These are phyloP conservation scores for Cyberlindnera nakhonratchasimensis DNA, from an alignment of 805 yeast species.

Conservation along the genomic window DNA sequence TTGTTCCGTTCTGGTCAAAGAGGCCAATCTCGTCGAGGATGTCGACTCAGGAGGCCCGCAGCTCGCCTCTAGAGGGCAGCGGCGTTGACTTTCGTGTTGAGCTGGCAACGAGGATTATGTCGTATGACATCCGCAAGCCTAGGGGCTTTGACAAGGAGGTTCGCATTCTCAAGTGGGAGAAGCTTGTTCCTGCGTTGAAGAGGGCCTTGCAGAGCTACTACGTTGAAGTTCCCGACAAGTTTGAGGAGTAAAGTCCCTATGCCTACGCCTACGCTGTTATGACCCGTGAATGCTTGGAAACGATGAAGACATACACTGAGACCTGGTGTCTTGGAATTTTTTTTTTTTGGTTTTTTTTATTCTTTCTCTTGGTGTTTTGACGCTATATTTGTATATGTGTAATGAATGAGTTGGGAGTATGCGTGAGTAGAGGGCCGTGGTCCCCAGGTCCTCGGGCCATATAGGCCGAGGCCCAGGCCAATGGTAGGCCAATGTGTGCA, in stretches of 20 bases:
- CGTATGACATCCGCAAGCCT: slow-evolving; percentile 58
- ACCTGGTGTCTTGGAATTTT: neutral
- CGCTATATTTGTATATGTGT: neutral
- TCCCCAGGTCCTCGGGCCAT: too few species aligned
- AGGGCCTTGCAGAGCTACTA: slow-evolving; percentile 66
- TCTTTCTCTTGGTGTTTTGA: neutral
- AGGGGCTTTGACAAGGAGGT: slow-evolving; percentile 70
- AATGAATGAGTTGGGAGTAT: too few species aligned
- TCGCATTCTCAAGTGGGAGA: slow-evolving; percentile 58
- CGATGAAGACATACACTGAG: neutral
- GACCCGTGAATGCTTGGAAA: neutral
- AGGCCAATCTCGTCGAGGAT: slow-evolving; percentile 48
- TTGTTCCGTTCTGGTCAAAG: slow-evolving; percentile 66
- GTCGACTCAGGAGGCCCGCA: slow-evolving; percentile 14
- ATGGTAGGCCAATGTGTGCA: too few species aligned
- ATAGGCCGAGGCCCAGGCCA: too few species aligned
- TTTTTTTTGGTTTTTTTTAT: neutral
- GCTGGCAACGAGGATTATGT: slow-evolving; percentile 62
- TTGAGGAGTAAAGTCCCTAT: slow-evolving; percentile 4
- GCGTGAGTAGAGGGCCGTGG: too few species aligned
- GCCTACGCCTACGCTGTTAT: neutral
- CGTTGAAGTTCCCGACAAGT: slow-evolving; percentile 46
- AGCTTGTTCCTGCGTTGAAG: slow-evolving; percentile 53
- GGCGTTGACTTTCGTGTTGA: slow-evolving; percentile 42
- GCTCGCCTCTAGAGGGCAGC: slow-evolving; percentile 25